phyloP scores from a whole-genome alignment of 2,329 filamentous ascomycete genomes.

The Cercospora sojina region DNA sequence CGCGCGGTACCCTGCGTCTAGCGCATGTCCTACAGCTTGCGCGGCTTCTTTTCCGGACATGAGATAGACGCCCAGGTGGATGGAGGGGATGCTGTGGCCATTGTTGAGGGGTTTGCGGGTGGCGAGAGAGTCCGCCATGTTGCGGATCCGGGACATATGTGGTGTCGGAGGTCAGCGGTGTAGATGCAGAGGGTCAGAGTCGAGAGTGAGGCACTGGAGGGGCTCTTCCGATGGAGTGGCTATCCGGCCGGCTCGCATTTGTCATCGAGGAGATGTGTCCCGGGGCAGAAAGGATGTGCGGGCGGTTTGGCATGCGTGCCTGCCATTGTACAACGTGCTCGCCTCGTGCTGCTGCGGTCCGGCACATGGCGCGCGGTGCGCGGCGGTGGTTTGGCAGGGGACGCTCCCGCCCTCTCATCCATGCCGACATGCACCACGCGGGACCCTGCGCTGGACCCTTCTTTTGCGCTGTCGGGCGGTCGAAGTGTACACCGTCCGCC shows the following conservation, averaged over 20 bases:
- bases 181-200: neutral
- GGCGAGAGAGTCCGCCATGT: conserved; percentile 41
- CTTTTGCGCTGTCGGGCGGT: neutral
- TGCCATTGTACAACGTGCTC: neutral
- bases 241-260: neutral
- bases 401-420: neutral
- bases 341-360: neutral
- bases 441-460: conserved; percentile 1
- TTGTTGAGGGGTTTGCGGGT: conserved; percentile 58
- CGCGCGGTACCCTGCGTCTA: conserved; percentile 49
- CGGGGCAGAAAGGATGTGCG: neutral
- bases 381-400: neutral
- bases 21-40: conserved; percentile 49
- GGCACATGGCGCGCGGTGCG: neutral
- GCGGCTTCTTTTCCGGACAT: conserved; percentile 63
- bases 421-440: neutral
- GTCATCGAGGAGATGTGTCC: neutral
- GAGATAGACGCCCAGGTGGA: conserved; percentile 73
- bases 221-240: neutral
- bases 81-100: conserved; percentile 65
- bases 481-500: neutral
- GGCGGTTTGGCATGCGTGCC: neutral
- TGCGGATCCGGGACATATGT: conserved; percentile 22
- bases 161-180: neutral
- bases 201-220: neutral